phyloP scores from a whole-genome alignment of 139 green algal species.

The Astrephomene gubernaculifera region DNA sequence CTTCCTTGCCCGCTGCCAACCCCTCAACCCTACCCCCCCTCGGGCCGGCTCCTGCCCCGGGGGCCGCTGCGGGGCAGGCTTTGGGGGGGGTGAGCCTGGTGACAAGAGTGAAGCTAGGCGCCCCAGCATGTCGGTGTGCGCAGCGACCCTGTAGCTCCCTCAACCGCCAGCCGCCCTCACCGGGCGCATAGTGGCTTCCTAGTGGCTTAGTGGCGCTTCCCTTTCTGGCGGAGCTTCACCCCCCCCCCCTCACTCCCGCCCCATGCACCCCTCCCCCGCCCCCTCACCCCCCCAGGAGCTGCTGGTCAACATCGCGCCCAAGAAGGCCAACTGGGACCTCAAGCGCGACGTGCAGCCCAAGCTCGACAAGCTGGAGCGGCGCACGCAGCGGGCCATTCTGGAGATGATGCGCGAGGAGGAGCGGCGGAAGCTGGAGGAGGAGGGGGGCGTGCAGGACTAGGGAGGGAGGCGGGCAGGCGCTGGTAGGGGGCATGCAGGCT shows the following conservation, averaged over 20 bases:
- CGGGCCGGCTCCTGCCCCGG: no score
- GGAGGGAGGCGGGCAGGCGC: neutral
- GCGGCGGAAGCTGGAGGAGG: slow-evolving; percentile 51
- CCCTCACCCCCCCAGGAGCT: slow-evolving; percentile 74
- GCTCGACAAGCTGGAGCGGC: slow-evolving; percentile 84
- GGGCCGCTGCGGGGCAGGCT: no score
- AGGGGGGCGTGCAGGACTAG: slow-evolving; percentile 38
- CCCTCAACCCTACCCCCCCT: no score
- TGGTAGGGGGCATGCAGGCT: no score
- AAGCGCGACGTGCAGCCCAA: slow-evolving; percentile 84
- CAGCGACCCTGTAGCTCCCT: no score
- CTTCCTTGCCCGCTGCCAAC: no score
- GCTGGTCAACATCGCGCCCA: slow-evolving; percentile 87
- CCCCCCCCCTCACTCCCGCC: neutral
- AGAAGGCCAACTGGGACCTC: slow-evolving; percentile 94
- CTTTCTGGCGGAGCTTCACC: neutral
- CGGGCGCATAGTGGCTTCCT: no score
- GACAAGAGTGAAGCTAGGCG: no score
- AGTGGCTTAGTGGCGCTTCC: no score
- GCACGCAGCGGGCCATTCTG: slow-evolving; percentile 84
- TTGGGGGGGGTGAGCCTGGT: no score
- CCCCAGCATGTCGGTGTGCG: no score
- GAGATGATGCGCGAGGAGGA: slow-evolving; percentile 81
- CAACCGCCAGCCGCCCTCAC: no score
- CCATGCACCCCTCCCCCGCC: neutral